phyloP scores from a whole-genome alignment of 371 early-diverging fungal species.

The Apophysomyces ossiformis region DNA sequence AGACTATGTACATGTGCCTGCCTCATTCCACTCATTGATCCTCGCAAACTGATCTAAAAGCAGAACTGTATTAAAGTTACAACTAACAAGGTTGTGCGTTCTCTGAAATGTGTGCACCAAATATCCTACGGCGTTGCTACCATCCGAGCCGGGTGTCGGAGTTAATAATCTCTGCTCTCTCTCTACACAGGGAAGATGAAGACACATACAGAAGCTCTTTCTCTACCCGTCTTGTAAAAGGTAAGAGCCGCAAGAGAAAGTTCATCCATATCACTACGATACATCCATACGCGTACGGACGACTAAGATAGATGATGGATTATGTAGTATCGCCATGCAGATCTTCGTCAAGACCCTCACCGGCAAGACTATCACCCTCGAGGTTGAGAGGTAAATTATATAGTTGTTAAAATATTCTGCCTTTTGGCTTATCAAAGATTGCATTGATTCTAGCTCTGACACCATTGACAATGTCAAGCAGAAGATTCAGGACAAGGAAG shows the following conservation, averaged over 20 bases:
- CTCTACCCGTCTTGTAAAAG: slow-evolving; percentile 11
- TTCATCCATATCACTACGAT: not conserved
- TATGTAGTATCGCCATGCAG: slow-evolving; percentile 54
- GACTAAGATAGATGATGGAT: not conserved
- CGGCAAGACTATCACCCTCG: slow-evolving; percentile 94
- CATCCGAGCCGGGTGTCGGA: not conserved
- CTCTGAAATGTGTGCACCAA: not conserved
- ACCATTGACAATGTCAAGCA: slow-evolving; percentile 80
- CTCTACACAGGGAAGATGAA: not conserved
- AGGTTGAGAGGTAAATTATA: slow-evolving; percentile 80
- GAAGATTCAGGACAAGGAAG: slow-evolving; percentile 99
- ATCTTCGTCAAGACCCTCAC: slow-evolving; percentile 91
- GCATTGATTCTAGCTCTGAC: slow-evolving; percentile 48
- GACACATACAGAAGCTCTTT: not conserved
- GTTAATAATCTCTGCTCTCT: no score
- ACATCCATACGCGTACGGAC: slow-evolving; percentile 4
- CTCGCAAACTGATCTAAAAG: no score
- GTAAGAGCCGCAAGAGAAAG: not conserved
- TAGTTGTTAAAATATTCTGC: no score
- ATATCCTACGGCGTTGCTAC: no score
- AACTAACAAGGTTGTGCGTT: not conserved
- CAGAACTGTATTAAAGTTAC: no score
- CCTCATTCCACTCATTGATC: no score
- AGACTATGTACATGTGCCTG: no score
- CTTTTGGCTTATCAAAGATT: no score